phyloP scores from a whole-genome alignment of 345 rosid species.

The Ricinus communis region DNA sequence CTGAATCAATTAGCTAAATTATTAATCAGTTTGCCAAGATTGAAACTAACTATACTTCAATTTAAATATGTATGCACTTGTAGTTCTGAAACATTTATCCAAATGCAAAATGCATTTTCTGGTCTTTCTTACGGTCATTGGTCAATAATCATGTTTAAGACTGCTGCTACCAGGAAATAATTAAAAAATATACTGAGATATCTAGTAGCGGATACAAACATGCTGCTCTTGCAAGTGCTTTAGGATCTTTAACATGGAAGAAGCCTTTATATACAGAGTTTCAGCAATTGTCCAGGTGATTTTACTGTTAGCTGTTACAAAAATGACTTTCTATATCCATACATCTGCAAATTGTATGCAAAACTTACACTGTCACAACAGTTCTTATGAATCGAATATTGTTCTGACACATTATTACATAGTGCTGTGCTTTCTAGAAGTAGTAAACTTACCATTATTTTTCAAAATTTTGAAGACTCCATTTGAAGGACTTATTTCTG shows the following conservation, averaged over 20 bases:
- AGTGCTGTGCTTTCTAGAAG: background rate
- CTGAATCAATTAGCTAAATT: background rate
- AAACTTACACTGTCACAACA: background rate
- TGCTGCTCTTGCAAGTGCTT: conserved; percentile 76
- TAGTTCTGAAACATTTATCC: no score
- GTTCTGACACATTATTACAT: background rate
- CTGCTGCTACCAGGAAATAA: conserved; percentile 58
- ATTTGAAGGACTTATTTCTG: background rate
- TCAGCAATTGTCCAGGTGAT: conserved; percentile 75
- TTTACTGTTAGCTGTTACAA: no score
- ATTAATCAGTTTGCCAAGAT: background rate
- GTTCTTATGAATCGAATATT: background rate
- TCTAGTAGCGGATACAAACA: conserved; percentile 63
- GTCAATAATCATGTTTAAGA: conserved; percentile 5
- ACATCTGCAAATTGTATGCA: background rate
- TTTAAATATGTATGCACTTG: no score
- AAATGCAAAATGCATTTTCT: no score
- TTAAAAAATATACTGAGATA: conserved; percentile 52
- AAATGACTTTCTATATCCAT: no score
- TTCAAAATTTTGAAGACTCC: background rate
- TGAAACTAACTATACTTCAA: no score
- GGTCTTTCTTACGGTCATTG: background rate
- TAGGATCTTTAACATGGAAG: conserved; percentile 81
- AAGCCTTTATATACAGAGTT: conserved; percentile 73
- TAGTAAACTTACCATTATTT: background rate